Percentiles rank a stretch among this genome's conserved stretches.
These are phyloP conservation scores for Solanum appendiculatum DNA, from an alignment of 257 asterid species.

Conservation along the genomic window DNA sequence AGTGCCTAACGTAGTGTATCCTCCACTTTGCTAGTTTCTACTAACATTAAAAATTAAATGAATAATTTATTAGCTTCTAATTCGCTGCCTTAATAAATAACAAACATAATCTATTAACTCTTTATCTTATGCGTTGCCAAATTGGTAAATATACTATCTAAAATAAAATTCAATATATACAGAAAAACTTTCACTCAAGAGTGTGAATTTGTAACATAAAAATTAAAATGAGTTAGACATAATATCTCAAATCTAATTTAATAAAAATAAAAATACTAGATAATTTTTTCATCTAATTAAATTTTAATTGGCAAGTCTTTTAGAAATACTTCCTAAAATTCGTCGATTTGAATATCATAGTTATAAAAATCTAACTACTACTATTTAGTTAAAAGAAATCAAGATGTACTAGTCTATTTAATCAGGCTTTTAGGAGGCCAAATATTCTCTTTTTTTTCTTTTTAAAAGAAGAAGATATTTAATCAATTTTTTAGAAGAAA, in stretches of 20 bases:
- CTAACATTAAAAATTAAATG: background rate
- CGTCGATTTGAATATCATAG: background rate
- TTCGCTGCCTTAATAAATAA: background rate
- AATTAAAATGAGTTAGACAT: background rate
- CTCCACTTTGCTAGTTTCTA: background rate
- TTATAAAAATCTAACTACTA: too few relatives aligned
- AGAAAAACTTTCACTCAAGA: background rate
- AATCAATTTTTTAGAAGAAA: too few relatives aligned
- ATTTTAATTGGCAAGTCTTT: background rate
- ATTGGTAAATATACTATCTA: background rate
- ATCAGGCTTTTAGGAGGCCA: background rate
- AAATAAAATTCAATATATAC: background rate
- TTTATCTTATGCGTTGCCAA: background rate
- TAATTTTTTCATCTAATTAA: background rate
- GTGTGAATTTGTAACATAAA: too few relatives aligned
- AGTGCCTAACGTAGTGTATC: background rate
- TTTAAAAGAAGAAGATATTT: too few relatives aligned
- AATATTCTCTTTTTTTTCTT: too few relatives aligned
- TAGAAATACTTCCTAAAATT: background rate
- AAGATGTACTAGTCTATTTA: background rate
- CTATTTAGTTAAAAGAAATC: background rate
- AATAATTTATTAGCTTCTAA: background rate
- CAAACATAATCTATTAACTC: background rate
- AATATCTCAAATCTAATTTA: background rate
- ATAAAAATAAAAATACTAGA: background rate